Evolutionary conservation across 306 rosid species (phyloP).

Genomic region (Fragaria ananassa): DNA sequence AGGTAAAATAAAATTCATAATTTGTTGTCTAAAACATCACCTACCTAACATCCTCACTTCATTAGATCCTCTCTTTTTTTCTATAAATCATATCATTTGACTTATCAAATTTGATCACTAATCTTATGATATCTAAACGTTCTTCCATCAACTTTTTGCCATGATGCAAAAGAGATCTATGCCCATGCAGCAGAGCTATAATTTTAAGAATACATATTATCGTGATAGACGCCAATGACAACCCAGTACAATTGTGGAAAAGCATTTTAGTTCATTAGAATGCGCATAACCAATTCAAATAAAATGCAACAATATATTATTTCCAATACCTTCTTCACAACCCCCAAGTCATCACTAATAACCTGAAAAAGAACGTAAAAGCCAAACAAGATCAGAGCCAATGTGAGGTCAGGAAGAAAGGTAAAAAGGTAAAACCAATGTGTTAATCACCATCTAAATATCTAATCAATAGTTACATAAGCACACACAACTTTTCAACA

Average conservation of each 20-base stretch:
- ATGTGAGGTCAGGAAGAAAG: neutral
- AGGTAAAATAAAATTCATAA: neutral
- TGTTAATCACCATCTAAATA: neutral
- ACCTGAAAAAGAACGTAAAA: conserved; percentile 55
- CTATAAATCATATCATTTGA: neutral
- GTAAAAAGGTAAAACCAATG: neutral
- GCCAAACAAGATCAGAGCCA: conserved; percentile 23
- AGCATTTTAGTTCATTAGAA: conserved; percentile 20
- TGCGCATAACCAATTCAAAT: neutral
- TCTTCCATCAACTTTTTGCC: neutral
- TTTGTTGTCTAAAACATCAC: neutral
- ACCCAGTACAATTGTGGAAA: neutral
- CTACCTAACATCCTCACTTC: neutral
- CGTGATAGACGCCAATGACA: conserved; percentile 1
- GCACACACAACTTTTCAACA: conserved; percentile 11
- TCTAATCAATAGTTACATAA: conserved; percentile 8
- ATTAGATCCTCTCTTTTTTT: neutral
- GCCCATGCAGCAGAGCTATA: neutral
- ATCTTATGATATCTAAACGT: neutral
- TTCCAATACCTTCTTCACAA: conserved; percentile 71
- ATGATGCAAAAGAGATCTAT: neutral
- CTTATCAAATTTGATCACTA: neutral
- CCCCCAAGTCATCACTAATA: conserved; percentile 80
- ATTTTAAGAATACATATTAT: neutral
- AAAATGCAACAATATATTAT: conserved; percentile 13